Evolutionary conservation across 176 grass and related monocot species (phyloP), one percentile per base, ranked within the genome.

Genomic region (Lolium rigidum): DNA sequence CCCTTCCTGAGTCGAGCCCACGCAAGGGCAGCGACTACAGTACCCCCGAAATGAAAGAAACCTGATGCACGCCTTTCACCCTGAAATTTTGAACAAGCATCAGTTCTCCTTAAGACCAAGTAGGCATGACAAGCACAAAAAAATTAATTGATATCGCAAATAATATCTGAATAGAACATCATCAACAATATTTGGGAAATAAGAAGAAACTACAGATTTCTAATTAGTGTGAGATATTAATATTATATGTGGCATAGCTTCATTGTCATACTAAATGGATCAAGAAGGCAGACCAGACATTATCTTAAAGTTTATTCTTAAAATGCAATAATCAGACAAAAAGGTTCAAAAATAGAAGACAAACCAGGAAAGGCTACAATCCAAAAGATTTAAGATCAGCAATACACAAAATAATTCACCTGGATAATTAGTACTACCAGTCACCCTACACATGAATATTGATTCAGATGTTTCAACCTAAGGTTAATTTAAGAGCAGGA

Each of bases 21-120:
- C 64, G 47, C 61, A 77, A 98, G 73, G 39, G 87, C 83, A 79
- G 91, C 91, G 28, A 93, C 87, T 8, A 93, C 43, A 1, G 91
- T 88, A 80, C 93, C 95, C 21, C 95, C 95, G 46, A 98, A 83
- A 80, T 92, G 91, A 70, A 87, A 81, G 62, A 59, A 81, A 70
- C 89, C 87, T 81, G 93, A 91, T 20, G 88, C 80, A 9, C 57
- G 37, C 7, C 82, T 62, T 48, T 87, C 87, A 6, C 87, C 88
- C 91, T 93, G 79, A 65, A 86, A 82, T 49, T 60, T 56, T 9
- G 21, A 47, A 90, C 18, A 70, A 25, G 6, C 56, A 77, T 77
- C 78, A 49, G 69, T 80, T 60, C 59, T 69, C 26, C 51, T 15
- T 15, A 26, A 20, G 31, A 37, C 38, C n/a, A 57, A 26, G 81